These are phyloP conservation scores for Fusarium subtropicale DNA, from an alignment of 2,329 filamentous ascomycete genomes.

Conservation along the genomic window DNA sequence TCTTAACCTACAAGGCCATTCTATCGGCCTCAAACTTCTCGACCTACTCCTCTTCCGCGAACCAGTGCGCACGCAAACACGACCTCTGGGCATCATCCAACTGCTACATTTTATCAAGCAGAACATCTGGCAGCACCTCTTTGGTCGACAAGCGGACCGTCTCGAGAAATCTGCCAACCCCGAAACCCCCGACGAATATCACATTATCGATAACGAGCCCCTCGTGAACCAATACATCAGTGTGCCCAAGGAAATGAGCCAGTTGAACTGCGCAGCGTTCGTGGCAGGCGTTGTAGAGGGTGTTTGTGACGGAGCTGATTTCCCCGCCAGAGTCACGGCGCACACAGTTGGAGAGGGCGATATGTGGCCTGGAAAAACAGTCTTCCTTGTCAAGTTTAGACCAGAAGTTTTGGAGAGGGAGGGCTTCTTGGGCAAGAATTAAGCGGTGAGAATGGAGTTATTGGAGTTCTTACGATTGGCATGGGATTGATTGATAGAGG, in stretches of 20 bases:
- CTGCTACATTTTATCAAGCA: conserved; percentile 97
- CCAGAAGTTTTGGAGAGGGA: conserved; percentile 93
- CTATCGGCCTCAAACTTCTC: conserved; percentile 91
- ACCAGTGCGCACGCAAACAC: conserved; percentile 74
- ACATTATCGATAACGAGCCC: conserved; percentile 99
- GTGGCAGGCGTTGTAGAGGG: conserved; percentile 96
- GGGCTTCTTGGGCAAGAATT: conserved; percentile 76
- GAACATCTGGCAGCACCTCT: conserved; percentile 91
- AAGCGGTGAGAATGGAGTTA: conserved; percentile 32
- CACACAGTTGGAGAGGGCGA: conserved; percentile 81
- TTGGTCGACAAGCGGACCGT: conserved; percentile 88
- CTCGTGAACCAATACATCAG: conserved; percentile 94
- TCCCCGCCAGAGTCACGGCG: conserved; percentile 88
- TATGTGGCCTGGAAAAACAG: conserved; percentile 96
- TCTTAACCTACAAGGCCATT: conserved; percentile 90
- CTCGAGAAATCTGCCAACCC: conserved; percentile 89
- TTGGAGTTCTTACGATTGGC: conserved; percentile 27
- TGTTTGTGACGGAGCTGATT: conserved; percentile 91
- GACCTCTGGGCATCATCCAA: conserved; percentile 88
- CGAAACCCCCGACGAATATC: conserved; percentile 92
- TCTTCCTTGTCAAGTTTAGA: conserved; percentile 94
- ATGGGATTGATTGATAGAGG: conserved; percentile 14
- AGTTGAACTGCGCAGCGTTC: conserved; percentile 95
- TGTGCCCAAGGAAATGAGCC: conserved; percentile 93
- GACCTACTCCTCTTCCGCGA: conserved; percentile 93